Conservation (phyloP, 306 rosid genomes). For the Comarum palustre region DNA sequence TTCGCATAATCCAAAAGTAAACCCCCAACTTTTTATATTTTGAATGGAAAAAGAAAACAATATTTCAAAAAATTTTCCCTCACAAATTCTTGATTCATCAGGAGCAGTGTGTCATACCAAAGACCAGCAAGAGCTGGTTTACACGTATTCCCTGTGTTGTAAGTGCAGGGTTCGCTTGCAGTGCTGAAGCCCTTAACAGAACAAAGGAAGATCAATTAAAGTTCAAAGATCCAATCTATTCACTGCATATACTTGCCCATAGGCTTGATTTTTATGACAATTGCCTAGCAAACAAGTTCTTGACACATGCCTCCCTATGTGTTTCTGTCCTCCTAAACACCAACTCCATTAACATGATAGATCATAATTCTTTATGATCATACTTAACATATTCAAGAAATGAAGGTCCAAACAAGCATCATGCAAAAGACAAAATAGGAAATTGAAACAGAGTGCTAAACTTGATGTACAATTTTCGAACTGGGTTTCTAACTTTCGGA, state of each 20-base stretch:
- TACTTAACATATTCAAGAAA: not conserved
- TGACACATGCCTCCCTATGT: not conserved
- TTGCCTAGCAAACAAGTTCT: not conserved
- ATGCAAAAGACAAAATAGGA: no score
- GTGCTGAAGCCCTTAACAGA: no score
- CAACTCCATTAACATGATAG: not conserved
- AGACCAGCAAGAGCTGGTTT: constrained; percentile 46
- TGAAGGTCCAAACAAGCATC: no score
- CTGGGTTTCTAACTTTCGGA: no score
- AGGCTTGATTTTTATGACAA: not conserved
- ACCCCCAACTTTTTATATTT: not conserved
- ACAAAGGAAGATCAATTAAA: no score
- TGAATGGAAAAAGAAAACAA: not conserved
- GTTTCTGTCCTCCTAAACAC: not conserved
- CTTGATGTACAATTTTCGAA: no score
- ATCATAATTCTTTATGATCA: not conserved
- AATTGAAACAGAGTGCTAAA: no score
- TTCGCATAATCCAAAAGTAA: not conserved
- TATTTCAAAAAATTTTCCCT: not conserved
- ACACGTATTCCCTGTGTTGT: constrained; percentile 52
- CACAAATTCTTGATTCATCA: not conserved
- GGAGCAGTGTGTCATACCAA: constrained; percentile 6
- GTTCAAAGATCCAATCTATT: no score
- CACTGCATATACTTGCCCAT: no score
- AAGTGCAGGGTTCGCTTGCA: not conserved